A percentile compares a stretch with the other conserved stretches of the same genome.
phyloP scores from a whole-genome alignment of 2,329 filamentous ascomycete species.

The Xylaria sp. region DNA sequence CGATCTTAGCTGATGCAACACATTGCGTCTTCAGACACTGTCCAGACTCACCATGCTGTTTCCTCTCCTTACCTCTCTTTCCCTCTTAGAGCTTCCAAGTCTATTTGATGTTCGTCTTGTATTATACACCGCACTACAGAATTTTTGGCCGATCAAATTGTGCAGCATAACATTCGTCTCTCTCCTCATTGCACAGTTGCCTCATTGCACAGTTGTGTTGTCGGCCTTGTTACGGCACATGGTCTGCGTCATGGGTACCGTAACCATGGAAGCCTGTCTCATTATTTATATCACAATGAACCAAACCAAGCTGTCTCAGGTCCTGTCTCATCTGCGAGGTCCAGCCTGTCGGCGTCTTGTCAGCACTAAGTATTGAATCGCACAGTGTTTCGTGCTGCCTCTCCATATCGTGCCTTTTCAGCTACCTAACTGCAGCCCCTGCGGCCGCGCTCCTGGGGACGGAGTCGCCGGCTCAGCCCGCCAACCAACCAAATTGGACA shows the following conservation, averaged over 20 bases:
- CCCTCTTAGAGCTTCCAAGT: no score
- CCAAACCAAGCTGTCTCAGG: neutral
- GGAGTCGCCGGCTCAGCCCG: neutral
- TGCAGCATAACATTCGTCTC: no score
- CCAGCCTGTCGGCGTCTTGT: neutral
- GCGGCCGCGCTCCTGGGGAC: neutral
- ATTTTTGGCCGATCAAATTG: no score
- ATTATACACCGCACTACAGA: no score
- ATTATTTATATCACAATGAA: constrained; percentile 2
- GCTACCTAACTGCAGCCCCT: neutral
- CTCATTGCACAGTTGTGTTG: neutral
- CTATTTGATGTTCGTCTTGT: no score
- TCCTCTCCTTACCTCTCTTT: no score
- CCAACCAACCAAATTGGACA: neutral
- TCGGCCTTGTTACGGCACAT: neutral
- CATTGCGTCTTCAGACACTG: no score
- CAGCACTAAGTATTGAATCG: neutral
- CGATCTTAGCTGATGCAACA: no score
- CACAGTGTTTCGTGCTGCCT: constrained; percentile 4
- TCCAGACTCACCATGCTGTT: no score
- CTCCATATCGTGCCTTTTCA: neutral
- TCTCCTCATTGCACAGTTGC: no score
- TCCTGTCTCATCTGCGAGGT: constrained; percentile 1
- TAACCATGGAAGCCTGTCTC: neutral
- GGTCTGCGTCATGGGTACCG: neutral